Evolutionary conservation across 2,329 filamentous ascomycete species (phyloP).

Genomic region (Penicillium sp.): DNA sequence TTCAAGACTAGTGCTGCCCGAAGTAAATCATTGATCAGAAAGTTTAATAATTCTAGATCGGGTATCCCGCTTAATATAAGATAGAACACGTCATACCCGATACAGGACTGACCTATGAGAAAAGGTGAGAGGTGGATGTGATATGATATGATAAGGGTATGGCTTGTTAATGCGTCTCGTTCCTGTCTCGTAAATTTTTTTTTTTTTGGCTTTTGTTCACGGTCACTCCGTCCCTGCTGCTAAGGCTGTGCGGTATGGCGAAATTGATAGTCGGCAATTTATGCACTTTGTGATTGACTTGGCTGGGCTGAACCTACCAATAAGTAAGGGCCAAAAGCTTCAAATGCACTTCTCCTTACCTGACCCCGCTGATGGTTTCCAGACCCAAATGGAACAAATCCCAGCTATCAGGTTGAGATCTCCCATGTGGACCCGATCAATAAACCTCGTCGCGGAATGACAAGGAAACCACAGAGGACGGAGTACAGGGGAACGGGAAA

Average conservation of each 20-base stretch:
- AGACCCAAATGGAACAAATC: not conserved
- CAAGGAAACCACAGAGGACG: too few relatives aligned
- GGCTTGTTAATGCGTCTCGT: not conserved
- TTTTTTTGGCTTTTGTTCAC: not conserved
- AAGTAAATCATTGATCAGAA: not conserved
- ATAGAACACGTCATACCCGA: conserved; percentile 13
- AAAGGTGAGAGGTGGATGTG: not conserved
- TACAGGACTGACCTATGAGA: conserved; percentile 4
- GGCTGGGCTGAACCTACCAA: not conserved
- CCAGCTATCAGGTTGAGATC: not conserved
- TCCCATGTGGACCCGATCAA: not conserved
- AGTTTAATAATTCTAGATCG: not conserved
- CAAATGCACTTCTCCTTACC: not conserved
- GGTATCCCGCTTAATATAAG: not conserved
- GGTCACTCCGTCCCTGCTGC: not conserved
- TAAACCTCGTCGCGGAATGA: not conserved
- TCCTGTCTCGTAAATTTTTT: not conserved
- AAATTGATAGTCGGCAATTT: not conserved
- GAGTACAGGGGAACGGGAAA: too few relatives aligned
- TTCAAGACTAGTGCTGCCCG: not conserved
- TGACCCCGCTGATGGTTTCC: not conserved
- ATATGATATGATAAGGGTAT: not conserved
- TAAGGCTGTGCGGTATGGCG: not conserved
- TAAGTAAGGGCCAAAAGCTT: not conserved
- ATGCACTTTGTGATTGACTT: not conserved